Percentiles rank a stretch among this genome's conserved stretches.
Evolutionary conservation across 352 stramenopile species (phyloP).

Genomic region (Phytophthora macrochlamydospora): DNA sequence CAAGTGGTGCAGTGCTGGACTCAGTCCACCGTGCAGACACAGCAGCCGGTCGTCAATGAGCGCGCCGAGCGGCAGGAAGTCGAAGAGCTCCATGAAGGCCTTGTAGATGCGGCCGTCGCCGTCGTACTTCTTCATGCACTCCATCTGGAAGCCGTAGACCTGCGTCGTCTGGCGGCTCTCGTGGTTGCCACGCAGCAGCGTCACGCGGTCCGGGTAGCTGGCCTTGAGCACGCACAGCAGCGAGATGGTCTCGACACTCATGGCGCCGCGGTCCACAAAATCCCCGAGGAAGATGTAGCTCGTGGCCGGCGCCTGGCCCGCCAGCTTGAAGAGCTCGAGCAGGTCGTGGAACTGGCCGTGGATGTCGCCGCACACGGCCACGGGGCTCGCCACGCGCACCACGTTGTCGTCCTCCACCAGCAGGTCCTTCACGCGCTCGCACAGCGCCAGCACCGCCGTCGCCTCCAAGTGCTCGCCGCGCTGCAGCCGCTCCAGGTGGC

Average conservation of each 20-base stretch:
- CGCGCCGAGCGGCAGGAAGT: slow-evolving; percentile 85
- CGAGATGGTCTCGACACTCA: slow-evolving; percentile 94
- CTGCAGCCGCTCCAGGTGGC: slow-evolving; percentile 65
- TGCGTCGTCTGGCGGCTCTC: slow-evolving; percentile 88
- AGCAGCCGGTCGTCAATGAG: slow-evolving; percentile 69
- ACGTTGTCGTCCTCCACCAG: slow-evolving; percentile 86
- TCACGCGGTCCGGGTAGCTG: slow-evolving; percentile 92
- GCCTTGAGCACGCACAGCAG: slow-evolving; percentile 90
- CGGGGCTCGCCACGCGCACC: slow-evolving; percentile 70
- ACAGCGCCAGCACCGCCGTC: slow-evolving; percentile 64
- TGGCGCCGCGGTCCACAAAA: slow-evolving; percentile 96
- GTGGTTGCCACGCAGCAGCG: slow-evolving; percentile 96
- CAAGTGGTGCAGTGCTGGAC: slow-evolving; percentile 78
- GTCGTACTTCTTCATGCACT: slow-evolving; percentile 88
- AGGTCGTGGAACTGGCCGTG: slow-evolving; percentile 98
- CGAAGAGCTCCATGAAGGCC: slow-evolving; percentile 80
- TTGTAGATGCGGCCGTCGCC: slow-evolving; percentile 77
- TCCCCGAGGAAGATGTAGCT: slow-evolving; percentile 97
- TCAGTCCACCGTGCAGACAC: slow-evolving; percentile 72
- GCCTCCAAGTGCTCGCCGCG: slow-evolving; percentile 59
- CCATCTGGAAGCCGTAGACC: slow-evolving; percentile 86
- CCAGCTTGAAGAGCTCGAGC: slow-evolving; percentile 92
- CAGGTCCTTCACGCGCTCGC: slow-evolving; percentile 71
- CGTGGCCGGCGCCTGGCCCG: slow-evolving; percentile 85
- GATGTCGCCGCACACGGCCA: slow-evolving; percentile 93